Evolutionary conservation across 768 basidiomycete species (phyloP).

Genomic region (Boletus speciosus): DNA sequence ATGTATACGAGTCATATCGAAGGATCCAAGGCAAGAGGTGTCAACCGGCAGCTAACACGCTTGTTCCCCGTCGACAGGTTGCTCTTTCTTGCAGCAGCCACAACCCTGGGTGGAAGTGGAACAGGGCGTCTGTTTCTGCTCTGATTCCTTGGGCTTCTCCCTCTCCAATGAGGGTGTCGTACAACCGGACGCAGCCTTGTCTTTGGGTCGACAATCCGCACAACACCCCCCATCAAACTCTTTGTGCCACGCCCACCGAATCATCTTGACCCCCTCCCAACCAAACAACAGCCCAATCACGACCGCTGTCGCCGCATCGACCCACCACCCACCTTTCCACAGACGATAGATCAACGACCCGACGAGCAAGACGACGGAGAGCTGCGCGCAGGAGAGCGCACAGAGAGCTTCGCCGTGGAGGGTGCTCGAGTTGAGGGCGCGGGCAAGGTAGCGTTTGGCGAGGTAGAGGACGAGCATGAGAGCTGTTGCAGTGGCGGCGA

Average conservation of each 20-base stretch:
- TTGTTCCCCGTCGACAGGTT: not conserved
- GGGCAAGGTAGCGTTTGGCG: conserved; percentile 42
- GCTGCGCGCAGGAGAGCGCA: conserved; percentile 41
- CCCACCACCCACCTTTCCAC: conserved; percentile 46
- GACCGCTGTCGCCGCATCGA: conserved; percentile 14
- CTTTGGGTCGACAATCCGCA: not conserved
- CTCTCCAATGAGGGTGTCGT: not conserved
- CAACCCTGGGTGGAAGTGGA: not conserved
- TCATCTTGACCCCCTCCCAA: conserved; percentile 32
- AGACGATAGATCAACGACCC: conserved; percentile 37
- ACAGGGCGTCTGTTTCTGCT: not conserved
- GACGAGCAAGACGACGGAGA: conserved; percentile 41
- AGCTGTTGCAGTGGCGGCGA: conserved; percentile 38
- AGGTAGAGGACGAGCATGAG: conserved; percentile 42
- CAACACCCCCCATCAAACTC: conserved; percentile 40
- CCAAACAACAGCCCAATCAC: conserved; percentile 6
- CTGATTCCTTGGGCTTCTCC: not conserved
- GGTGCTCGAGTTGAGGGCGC: conserved; percentile 39
- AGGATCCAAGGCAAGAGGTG: no score
- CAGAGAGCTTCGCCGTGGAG: conserved; percentile 45
- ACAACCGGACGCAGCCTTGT: not conserved
- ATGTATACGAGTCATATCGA: not conserved
- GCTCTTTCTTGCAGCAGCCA: not conserved
- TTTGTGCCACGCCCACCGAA: conserved; percentile 2
- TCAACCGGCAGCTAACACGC: not conserved